Base-by-base conservation (phyloP, 2,329 filamentous ascomycete genomes). In the Fusarium staphyleae region DNA sequence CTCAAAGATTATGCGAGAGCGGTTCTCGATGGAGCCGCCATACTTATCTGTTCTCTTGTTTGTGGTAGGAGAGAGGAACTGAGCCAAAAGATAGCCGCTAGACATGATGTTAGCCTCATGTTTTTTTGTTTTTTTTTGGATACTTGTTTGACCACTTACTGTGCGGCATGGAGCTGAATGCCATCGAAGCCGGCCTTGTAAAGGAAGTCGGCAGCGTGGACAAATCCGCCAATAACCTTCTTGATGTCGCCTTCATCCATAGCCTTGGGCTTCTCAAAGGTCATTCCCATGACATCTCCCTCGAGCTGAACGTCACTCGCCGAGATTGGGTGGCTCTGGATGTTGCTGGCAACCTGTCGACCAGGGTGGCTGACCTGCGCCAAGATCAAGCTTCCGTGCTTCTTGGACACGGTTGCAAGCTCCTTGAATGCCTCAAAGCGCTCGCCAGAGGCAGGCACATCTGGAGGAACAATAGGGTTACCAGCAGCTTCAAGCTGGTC, bases 381-480 rank as follows among this genome's bases (percentile, higher is more conserved):
- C 12, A 89, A 69, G 18, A 88, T 76, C 39, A 89, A 73, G 47
- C 76, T 81, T 11, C 87, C 87, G 24, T 87, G 73, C 35, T 77
- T 77, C 72, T 87, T 88, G 5, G 75, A 75, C 2, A 70, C 78
- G 2, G 73, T 69, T 0, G 85, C 86, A 48, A 88, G 57, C 35
- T 79, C 75, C 67, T 78, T 78, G 74, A 87, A 89, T 0, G 72
- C 78, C 24, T 88, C 83, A 57, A 89, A 88, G 1, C 87, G 76
- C 52, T 81, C 75, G 19, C 84, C 86, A 9, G 75, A 73, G 47
- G 79, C 81, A 0, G 76, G 70, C 6, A 78, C 78, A 5, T 76
- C 77, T 8, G 72, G 72, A 1, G 85, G 81, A 35, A 89, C 82
- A 65, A 89, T 84, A 1, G 75, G 73, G 68, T 87, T 85, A 8